A percentile compares a stretch with the other conserved stretches of the same genome.
phyloP scores from a whole-genome alignment of 805 yeast genomes.

The Kregervanrija fluxuum region DNA sequence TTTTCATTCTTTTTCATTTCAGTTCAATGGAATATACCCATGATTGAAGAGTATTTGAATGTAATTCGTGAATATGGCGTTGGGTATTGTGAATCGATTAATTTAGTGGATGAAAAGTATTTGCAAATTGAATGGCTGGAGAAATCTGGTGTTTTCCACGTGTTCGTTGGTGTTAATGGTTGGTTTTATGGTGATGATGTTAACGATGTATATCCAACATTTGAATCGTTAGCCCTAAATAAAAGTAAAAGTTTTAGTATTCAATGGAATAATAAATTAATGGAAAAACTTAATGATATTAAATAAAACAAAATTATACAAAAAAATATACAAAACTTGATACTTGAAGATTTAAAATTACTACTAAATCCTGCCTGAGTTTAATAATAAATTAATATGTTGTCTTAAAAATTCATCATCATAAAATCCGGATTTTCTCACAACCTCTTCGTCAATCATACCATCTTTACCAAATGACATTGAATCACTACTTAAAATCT shows the following conservation, averaged over 20 bases:
- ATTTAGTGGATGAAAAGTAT: not conserved
- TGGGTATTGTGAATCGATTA: too few relatives aligned
- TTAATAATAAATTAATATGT: conserved; percentile 69
- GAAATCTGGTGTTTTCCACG: not conserved
- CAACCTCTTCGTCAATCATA: conserved; percentile 67
- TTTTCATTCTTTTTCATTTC: too few relatives aligned
- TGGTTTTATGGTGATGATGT: conserved; percentile 15
- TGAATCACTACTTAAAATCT: conserved; percentile 75
- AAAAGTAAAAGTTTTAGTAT: conserved; percentile 11
- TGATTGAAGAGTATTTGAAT: too few relatives aligned
- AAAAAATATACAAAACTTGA: not conserved
- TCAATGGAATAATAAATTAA: conserved; percentile 14
- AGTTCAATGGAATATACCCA: too few relatives aligned
- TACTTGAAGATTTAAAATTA: not conserved
- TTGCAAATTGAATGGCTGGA: conserved; percentile 1
- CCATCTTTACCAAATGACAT: conserved; percentile 28
- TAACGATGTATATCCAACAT: conserved; percentile 19
- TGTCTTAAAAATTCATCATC: conserved; percentile 72
- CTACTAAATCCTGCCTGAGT: conserved; percentile 39
- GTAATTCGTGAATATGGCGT: too few relatives aligned
- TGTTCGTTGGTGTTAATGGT: conserved; percentile 20
- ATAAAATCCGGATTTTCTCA: conserved; percentile 78
- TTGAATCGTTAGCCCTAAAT: conserved; percentile 21
- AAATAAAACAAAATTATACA: not conserved
- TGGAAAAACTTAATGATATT: conserved; percentile 1